phyloP scores from a whole-genome alignment of 1,139 yeast species.

The Geotrichum macrosporum region DNA sequence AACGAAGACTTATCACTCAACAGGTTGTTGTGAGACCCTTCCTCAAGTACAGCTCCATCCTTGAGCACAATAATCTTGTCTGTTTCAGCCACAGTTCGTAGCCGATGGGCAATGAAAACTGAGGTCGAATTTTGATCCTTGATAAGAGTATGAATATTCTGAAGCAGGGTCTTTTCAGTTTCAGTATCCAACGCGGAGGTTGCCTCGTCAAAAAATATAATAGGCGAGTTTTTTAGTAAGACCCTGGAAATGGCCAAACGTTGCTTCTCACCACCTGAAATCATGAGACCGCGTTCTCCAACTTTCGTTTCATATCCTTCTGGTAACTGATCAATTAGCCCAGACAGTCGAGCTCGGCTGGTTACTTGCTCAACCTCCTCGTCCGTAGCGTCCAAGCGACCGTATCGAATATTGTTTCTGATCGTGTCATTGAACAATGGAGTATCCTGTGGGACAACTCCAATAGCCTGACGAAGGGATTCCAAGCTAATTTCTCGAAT shows the following conservation, averaged over 20 bases:
- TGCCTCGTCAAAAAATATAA: constrained; percentile 94
- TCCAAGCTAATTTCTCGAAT: constrained; percentile 70
- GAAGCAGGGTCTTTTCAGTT: constrained; percentile 80
- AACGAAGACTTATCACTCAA: constrained; percentile 53
- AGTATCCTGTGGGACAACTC: constrained; percentile 97
- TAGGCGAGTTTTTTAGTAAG: constrained; percentile 75
- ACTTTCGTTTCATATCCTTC: constrained; percentile 81
- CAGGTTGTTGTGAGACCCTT: constrained; percentile 71
- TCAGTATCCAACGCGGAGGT: constrained; percentile 96
- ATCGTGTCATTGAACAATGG: constrained; percentile 92
- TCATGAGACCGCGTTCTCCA: constrained; percentile 99
- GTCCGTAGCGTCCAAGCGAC: constrained; percentile 68
- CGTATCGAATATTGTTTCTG: constrained; percentile 81
- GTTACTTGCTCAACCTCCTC: constrained; percentile 67
- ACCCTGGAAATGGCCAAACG: constrained; percentile 89
- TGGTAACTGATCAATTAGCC: constrained; percentile 65
- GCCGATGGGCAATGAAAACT: constrained; percentile 87
- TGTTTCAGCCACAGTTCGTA: constrained; percentile 90
- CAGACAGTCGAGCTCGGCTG: constrained; percentile 61
- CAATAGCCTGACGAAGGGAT: constrained; percentile 67
- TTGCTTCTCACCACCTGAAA: constrained; percentile 97
- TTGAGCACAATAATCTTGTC: constrained; percentile 87
- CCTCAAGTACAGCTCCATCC: constrained; percentile 76
- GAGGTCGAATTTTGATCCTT: constrained; percentile 60
- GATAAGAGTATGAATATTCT: constrained; percentile 64